These are phyloP conservation scores for Ophiostoma tasmaniense DNA, from an alignment of 2,329 filamentous ascomycete species.

Conservation along the genomic window DNA sequence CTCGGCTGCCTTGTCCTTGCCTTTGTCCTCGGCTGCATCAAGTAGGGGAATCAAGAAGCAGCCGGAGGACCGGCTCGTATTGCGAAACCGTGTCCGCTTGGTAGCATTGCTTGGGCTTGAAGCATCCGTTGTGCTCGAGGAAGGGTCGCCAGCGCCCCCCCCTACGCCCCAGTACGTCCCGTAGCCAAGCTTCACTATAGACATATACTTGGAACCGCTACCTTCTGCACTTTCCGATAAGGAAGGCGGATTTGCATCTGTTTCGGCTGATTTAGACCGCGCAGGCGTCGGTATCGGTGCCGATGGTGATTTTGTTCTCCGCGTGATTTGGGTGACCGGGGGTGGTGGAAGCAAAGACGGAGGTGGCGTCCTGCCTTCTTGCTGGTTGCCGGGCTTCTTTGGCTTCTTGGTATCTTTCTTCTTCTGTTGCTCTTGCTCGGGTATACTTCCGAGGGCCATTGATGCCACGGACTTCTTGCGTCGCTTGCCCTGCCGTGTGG, in stretches of 20 bases:
- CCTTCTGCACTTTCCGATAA: slow-evolving; percentile 8
- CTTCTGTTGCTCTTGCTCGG: slow-evolving; percentile 13
- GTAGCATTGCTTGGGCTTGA: background rate
- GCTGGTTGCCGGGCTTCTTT: background rate
- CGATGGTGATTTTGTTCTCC: slow-evolving; percentile 11
- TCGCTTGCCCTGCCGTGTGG: slow-evolving; percentile 39
- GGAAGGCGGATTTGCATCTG: slow-evolving; percentile 3
- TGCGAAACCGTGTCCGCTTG: slow-evolving; percentile 8
- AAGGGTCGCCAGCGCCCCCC: slow-evolving; percentile 18
- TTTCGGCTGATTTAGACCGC: slow-evolving; percentile 13
- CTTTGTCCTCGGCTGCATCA: slow-evolving; percentile 44
- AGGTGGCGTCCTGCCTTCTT: background rate
- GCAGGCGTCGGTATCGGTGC: background rate
- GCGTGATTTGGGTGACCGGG: slow-evolving; percentile 21
- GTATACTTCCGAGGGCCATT: slow-evolving; percentile 15
- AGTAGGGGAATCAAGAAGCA: slow-evolving; percentile 61
- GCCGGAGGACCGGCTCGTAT: slow-evolving; percentile 26
- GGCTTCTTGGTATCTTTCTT: background rate
- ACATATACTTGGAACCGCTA: slow-evolving; percentile 43
- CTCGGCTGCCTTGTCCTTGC: background rate
- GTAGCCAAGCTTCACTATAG: slow-evolving; percentile 58
- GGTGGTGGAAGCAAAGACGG: slow-evolving; percentile 20
- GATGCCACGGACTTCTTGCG: slow-evolving; percentile 24
- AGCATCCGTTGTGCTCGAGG: background rate
- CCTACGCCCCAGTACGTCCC: slow-evolving; percentile 56